These are phyloP conservation scores for Alternaria dauci DNA, from an alignment of 2,329 filamentous ascomycete genomes.

Conservation along the genomic window DNA sequence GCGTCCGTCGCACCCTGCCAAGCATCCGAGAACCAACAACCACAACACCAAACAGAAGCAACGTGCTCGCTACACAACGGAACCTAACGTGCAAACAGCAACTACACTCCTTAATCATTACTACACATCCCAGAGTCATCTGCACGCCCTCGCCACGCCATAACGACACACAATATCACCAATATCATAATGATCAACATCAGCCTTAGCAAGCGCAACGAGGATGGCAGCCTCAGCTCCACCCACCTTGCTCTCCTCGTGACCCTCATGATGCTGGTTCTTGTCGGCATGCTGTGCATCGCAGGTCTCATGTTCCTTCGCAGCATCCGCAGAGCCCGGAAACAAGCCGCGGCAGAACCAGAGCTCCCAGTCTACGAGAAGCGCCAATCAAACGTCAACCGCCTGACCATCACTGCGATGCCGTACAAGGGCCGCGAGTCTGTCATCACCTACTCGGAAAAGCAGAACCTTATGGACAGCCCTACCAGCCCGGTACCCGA, in stretches of 20 bases:
- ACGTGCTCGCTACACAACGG: constrained; percentile 7
- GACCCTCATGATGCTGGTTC: constrained; percentile 77
- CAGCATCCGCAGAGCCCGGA: constrained; percentile 63
- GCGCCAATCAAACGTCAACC: constrained; percentile 62
- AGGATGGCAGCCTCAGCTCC: constrained; percentile 61
- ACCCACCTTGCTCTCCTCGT: constrained; percentile 80
- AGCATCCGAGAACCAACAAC: constrained; percentile 16
- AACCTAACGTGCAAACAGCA: constrained; percentile 36
- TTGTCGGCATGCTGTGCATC: constrained; percentile 73
- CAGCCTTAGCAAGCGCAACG: constrained; percentile 60
- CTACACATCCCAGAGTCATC: constrained; percentile 20
- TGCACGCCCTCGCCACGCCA: constrained; percentile 33
- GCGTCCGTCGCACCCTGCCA: constrained; percentile 29
- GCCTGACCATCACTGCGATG: constrained; percentile 62
- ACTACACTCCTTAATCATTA: constrained; percentile 40
- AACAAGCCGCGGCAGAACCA: constrained; percentile 57
- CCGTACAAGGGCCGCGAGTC: constrained; percentile 66
- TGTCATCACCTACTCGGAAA: constrained; percentile 80
- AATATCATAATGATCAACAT: constrained; percentile 53
- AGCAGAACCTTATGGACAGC: constrained; percentile 79
- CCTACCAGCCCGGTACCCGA: constrained; percentile 85
- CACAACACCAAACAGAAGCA: constrained; percentile 24
- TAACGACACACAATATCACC: constrained; percentile 28
- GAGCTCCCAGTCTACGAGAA: constrained; percentile 74
- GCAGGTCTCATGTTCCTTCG: constrained; percentile 76